Base-by-base conservation (phyloP, 805 yeast genomes). In the Schizosaccharomyces japonicus region DNA sequence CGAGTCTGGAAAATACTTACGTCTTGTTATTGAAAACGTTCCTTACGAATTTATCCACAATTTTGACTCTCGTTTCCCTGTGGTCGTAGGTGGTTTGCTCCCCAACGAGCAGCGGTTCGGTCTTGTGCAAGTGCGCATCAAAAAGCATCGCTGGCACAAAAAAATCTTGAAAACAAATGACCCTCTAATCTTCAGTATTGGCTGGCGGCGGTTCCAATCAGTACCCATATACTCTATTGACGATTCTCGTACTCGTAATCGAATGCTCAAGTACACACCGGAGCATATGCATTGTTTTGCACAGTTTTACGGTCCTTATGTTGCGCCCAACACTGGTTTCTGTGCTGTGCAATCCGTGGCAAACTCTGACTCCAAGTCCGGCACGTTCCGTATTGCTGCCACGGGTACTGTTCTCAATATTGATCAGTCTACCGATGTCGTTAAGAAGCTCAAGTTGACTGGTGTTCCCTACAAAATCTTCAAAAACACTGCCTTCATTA, bases 71-170 rank as follows among this genome's bases (percentile, higher is more conserved):
- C 69, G 65, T 39, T 84, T 66, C 57, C 96, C 98, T 10, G 68
- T 90, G 27, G 72, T 90, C 15, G 64, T 92, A 55, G 99, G 99
- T 50, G 95, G 96, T 2, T 66, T 90, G 50, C 66, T 87, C 50
- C 75, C 90, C 32, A 82, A 94, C 4, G 99, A 90, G 60, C 79
- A 84, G 50, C 71, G 93, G 58, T 87, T 85, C 59, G 99, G 98
- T 4, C 78, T 80, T 57, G 69, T 84, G 65, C 87, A 82, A 58
- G 95, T 82, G 45, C 75, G 96, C 66, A 75, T 90, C 51, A 84
- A 95, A 74, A 77, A 95, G 63, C 99, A 90, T 61, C 76, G 98
- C 67, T 90, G 99, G 99, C 95, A 90, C 64, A 87, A 84, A 60
- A 84, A 84, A 70, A 82, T 92, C 50, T 68, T 90, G 56, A 90